Evolutionary conservation across 2,329 filamentous ascomycete genomes (phyloP), one percentile per base, ranked within the genome.

Genomic region (Xylariaceae sp.): DNA sequence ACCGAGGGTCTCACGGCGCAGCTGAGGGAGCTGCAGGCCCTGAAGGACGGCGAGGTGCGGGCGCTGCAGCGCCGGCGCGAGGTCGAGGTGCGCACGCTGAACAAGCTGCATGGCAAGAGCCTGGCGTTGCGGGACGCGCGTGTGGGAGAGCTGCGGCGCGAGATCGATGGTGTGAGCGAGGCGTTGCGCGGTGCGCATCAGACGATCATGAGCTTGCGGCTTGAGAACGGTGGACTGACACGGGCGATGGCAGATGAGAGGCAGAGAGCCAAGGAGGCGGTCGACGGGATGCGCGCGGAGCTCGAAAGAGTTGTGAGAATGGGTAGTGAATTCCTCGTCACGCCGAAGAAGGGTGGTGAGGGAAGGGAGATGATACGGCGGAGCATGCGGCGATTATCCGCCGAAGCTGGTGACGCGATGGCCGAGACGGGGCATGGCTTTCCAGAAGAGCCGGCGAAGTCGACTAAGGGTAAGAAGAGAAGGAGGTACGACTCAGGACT

Each of bases 401-500:
- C n/a, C n/a, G 22, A 8, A 7, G 17, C 18, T n/a, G 44, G 31
- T 11, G 19, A 37, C 7, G 9, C 18, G 24, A 50, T 45, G 18
- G 40, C 45, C 16, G 34, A 41, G 39, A n/a, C 45, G 1, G 45
- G 43, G 3, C 16, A 15, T 3, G 48, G 19, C 16, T 34, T 45
- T 3, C 45, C 48, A 11, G 48, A 29, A 26, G 12, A 15, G 50
- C 42, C 13, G 44, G 42, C 35, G 16, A 33, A 49, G 19, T 48
- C 52, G 18, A 54, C 54, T 0, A 58, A 48, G 19, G 64, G 56
- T 19, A 65, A 47, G 50, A 76, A 69, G 62, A 64, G 64, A 44
- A 68, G 73, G 44, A 65, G 68, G 43, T 68, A 72, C 48, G 77
- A 81, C 55, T 78, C 74, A 40, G 78, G 76, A 0, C 52, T 81